Conservation (phyloP, 2,329 filamentous ascomycete species). For the Xylariaceae sp. region DNA sequence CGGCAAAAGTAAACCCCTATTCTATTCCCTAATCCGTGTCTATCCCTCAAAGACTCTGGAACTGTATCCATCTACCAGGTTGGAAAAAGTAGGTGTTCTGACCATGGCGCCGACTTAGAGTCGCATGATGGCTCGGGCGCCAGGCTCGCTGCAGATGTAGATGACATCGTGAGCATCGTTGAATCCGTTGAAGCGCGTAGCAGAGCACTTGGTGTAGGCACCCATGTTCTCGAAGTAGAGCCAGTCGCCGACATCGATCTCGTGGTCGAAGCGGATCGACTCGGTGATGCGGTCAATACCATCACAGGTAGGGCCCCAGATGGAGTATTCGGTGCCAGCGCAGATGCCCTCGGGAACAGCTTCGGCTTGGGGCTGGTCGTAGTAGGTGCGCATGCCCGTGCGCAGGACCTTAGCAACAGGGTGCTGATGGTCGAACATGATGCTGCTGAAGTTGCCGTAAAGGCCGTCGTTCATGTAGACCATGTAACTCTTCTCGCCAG, state of each 20-base stretch:
- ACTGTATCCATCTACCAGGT: not conserved
- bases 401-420: slow-evolving; percentile 78
- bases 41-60: slow-evolving; percentile 6
- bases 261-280: slow-evolving; percentile 68
- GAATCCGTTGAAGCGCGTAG: slow-evolving; percentile 97
- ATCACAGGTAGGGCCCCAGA: slow-evolving; percentile 98
- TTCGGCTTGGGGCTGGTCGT: slow-evolving; percentile 49
- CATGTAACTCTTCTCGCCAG: slow-evolving; percentile 76
- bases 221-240: slow-evolving; percentile 99
- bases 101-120: slow-evolving; percentile 20
- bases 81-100: not conserved
- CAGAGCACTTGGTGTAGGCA: slow-evolving; percentile 96
- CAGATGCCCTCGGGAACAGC: slow-evolving; percentile 37
- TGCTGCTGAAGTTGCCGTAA: slow-evolving; percentile 98
- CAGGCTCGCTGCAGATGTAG: slow-evolving; percentile 91
- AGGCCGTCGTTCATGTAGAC: slow-evolving; percentile 95
- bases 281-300: slow-evolving; percentile 92
- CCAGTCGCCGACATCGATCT: slow-evolving; percentile 92
- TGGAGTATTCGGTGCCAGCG: slow-evolving; percentile 73
- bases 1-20: slow-evolving; percentile 2
- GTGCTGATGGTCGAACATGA: slow-evolving; percentile 98
- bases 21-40: slow-evolving; percentile 15
- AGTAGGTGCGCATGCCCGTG: slow-evolving; percentile 51
- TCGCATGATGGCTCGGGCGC: slow-evolving; percentile 66
- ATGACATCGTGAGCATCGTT: slow-evolving; percentile 86